phyloP scores from a whole-genome alignment of 2,329 filamentous ascomycete genomes.

The Gaeumannomyces tritici region DNA sequence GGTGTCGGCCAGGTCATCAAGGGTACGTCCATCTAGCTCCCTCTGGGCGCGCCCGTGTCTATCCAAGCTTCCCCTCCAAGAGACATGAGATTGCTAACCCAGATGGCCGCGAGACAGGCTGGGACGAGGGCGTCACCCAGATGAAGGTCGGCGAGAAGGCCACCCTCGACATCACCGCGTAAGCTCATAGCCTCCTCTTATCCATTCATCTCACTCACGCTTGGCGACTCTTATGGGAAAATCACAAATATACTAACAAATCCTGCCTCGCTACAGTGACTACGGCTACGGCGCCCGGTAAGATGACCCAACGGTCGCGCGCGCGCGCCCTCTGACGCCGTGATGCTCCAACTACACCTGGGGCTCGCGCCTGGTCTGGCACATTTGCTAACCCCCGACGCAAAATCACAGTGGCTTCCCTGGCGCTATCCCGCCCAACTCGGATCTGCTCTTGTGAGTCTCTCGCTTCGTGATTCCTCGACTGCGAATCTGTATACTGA shows the following conservation, averaged over 20 bases:
- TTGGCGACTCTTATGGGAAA: not conserved
- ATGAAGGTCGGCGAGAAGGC: conserved; percentile 93
- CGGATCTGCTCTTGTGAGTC: conserved; percentile 77
- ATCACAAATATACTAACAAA: not conserved
- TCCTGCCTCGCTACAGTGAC: conserved; percentile 32
- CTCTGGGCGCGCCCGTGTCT: conserved; percentile 2
- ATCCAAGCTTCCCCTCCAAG: not conserved
- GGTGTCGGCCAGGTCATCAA: conserved; percentile 78
- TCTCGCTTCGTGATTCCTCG: too few relatives aligned
- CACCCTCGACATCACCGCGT: conserved; percentile 72
- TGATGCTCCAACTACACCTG: too few relatives aligned
- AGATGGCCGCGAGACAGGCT: conserved; percentile 41
- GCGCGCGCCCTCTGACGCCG: too few relatives aligned
- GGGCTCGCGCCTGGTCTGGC: not conserved
- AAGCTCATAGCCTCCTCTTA: conserved; percentile 20
- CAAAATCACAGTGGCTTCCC: conserved; percentile 58
- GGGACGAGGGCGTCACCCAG: conserved; percentile 73
- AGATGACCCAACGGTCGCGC: conserved; percentile 14
- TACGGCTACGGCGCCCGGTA: conserved; percentile 56
- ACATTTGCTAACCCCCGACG: not conserved
- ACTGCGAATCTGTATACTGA: conserved; percentile 10
- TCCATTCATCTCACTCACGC: not conserved
- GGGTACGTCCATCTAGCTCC: conserved; percentile 42
- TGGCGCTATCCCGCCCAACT: conserved; percentile 62
- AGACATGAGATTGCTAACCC: not conserved